Evolutionary conservation across 768 basidiomycete species (phyloP), one percentile per base, ranked within the genome.

Genomic region (Suillus luteus): DNA sequence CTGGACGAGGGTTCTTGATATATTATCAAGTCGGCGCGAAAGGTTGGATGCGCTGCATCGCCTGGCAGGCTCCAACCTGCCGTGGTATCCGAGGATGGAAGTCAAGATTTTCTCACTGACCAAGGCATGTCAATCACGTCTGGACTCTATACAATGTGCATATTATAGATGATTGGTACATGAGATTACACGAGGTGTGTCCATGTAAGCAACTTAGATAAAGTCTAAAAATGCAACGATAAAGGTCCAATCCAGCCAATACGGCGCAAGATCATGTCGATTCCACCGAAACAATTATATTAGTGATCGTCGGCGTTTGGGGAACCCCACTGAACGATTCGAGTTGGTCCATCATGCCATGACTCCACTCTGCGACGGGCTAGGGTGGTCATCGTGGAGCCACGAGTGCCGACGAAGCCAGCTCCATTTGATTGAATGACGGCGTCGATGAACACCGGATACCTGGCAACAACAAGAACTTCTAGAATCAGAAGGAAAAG

Each of bases 391-490:
- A 91, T 90, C 5, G 91, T 92, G 40, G 89, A 91, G 48, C 79
- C 69, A 66, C 88, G 83, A 1, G 89, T 91, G 10, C 90, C 91
- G 15, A 93, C 84, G 69, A 92, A 88, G 2, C 89, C 91, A 12
- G 79, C 71, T 24, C 86, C 90, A 44, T 76, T 77, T 0, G 88
- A 88, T 69, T 92, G 91, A 62, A 91, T 83, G 10, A 84, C 86
- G 4, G 89, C 88, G 69, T 92, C 90, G 59, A 92, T 81, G 58
- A 92, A 75, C n/a, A 89, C 76, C 14, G 89, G 87, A 72, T 90
- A 88, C 88, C 89, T 89, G 67, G 24, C 22, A 58, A 60, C 14
- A 44, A n/a, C 3, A 38, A 37, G 41, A 62, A 59, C 11, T n/a
- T 7, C 22, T 44, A 55, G 55, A 19, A 60, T 4, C 22, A 55